Evolutionary conservation across 1,139 yeast species (phyloP).

Genomic region (Yamadazyma friedrichii): DNA sequence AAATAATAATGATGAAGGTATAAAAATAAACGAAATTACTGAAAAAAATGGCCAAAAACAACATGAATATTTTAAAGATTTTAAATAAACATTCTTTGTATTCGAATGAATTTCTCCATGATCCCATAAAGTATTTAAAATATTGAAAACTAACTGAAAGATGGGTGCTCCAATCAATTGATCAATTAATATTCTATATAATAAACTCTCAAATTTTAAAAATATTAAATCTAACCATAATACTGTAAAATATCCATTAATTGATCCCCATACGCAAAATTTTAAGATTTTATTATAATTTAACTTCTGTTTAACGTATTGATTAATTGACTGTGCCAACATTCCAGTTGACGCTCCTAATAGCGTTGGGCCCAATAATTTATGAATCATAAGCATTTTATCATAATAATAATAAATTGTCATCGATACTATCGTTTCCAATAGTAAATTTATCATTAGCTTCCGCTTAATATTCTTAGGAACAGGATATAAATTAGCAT

Average conservation of each 20-base stretch:
- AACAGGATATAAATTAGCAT: slow-evolving; percentile 21
- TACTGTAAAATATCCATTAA: slow-evolving; percentile 56
- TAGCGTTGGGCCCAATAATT: slow-evolving; percentile 39
- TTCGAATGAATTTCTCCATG: slow-evolving; percentile 34
- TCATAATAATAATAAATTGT: slow-evolving; percentile 30
- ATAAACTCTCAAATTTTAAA: slow-evolving; percentile 29
- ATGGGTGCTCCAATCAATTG: slow-evolving; percentile 55
- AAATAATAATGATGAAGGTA: slow-evolving; percentile 50
- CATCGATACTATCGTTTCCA: slow-evolving; percentile 24
- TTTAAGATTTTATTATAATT: slow-evolving; percentile 43
- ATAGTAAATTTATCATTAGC: slow-evolving; percentile 18
- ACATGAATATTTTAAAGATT: slow-evolving; percentile 52
- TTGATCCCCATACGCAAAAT: slow-evolving; percentile 59
- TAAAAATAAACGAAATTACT: slow-evolving; percentile 45
- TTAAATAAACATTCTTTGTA: slow-evolving; percentile 37
- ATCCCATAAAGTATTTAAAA: slow-evolving; percentile 57
- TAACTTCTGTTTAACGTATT: slow-evolving; percentile 41
- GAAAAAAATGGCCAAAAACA: slow-evolving; percentile 63
- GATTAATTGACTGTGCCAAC: slow-evolving; percentile 58
- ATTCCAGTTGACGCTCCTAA: slow-evolving; percentile 53
- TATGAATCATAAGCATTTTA: slow-evolving; percentile 18
- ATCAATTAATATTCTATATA: slow-evolving; percentile 47
- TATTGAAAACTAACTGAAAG: slow-evolving; percentile 52
- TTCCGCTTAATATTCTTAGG: slow-evolving; percentile 18
- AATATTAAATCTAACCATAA: slow-evolving; percentile 56